Conservation (phyloP, 108 stramenopile species). For the Cylindrotheca fusiformis region DNA sequence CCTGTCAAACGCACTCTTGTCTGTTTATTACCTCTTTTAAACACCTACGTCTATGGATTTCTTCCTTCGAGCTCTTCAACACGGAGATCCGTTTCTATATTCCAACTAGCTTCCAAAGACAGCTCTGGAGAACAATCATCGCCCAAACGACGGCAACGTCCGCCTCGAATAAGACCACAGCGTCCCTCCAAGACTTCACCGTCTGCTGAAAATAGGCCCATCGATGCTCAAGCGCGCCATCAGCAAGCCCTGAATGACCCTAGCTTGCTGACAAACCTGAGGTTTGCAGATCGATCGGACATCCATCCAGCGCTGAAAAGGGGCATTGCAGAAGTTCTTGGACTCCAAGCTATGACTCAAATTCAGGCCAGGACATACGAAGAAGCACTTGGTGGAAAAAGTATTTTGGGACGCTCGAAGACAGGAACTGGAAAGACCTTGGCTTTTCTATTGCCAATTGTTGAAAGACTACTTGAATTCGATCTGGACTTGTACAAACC, state of each 20-base stretch:
- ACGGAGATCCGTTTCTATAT: too few species aligned
- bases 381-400: slow-evolving; percentile 46
- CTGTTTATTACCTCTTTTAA: too few species aligned
- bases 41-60: too few species aligned
- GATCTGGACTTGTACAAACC: slow-evolving; percentile 36
- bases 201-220: not conserved
- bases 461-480: slow-evolving; percentile 43
- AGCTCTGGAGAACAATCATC: too few species aligned
- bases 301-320: slow-evolving; percentile 28
- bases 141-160: not conserved
- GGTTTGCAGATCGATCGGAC: slow-evolving; percentile 49
- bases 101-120: too few species aligned
- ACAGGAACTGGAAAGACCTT: slow-evolving; percentile 87
- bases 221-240: slow-evolving; percentile 27
- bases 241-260: slow-evolving; percentile 71
- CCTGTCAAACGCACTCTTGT: too few species aligned
- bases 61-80: too few species aligned
- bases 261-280: slow-evolving; percentile 48
- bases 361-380: slow-evolving; percentile 81
- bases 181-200: slow-evolving; percentile 1
- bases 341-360: slow-evolving; percentile 72
- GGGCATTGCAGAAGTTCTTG: slow-evolving; percentile 38
- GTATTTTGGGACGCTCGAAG: slow-evolving; percentile 85
- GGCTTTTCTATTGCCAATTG: slow-evolving; percentile 94
- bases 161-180: not conserved